Conservation (phyloP, 257 asterid species). For the Forsythia viridissima region DNA sequence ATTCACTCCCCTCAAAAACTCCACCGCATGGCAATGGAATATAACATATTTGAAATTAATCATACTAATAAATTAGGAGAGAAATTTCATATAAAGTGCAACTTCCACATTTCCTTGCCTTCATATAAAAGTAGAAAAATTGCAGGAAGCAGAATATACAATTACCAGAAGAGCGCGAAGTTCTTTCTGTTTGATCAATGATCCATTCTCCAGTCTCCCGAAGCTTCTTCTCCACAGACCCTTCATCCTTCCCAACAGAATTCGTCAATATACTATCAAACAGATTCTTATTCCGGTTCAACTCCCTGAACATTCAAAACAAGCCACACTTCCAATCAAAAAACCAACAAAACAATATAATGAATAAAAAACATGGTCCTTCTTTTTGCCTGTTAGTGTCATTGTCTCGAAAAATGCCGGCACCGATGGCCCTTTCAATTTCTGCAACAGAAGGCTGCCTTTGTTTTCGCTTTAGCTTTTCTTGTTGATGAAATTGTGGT, state of each 20-base stretch:
- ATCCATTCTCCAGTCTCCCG: conserved; percentile 85
- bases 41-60: too few species aligned
- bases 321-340: not conserved
- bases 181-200: conserved; percentile 40
- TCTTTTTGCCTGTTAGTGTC: conserved; percentile 44
- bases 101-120: too few species aligned
- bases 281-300: conserved; percentile 34
- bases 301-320: conserved; percentile 33
- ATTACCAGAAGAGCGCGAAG: conserved; percentile 55
- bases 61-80: too few species aligned
- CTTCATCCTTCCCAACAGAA: conserved; percentile 58
- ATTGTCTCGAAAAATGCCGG: conserved; percentile 65
- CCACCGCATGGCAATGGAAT: too few species aligned
- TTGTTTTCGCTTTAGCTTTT: conserved; percentile 28
- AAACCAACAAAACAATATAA: not conserved
- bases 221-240: conserved; percentile 67
- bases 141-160: not conserved
- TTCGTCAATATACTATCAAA: conserved; percentile 47
- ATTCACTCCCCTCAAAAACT: too few species aligned
- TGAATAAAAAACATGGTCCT: not conserved
- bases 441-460: conserved; percentile 58
- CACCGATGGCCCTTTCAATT: conserved; percentile 79
- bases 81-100: too few species aligned
- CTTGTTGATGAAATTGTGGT: not conserved
- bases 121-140: too few species aligned